Base-by-base conservation (phyloP, 345 rosid species). In the Corymbia maculata region DNA sequence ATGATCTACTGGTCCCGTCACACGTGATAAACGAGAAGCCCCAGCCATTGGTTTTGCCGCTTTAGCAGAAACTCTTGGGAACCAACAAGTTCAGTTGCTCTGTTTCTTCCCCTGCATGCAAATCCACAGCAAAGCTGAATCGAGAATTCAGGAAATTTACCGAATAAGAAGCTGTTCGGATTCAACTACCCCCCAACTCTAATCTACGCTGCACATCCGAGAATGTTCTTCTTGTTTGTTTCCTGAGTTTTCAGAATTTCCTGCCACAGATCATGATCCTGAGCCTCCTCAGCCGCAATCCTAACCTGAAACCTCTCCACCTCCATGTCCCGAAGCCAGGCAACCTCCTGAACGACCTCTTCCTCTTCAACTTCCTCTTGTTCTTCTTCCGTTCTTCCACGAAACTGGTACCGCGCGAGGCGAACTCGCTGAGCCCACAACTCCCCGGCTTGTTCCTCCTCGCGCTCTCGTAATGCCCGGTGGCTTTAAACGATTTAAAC, bases 211-310 rank as follows among this genome's bases (percentile, higher is more conserved):
- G 47, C 47, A 36, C 82, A 75, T 75, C 47, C 9, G 47, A 36
- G 49, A 44, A 14, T 75, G 14, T 42, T 44, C 17, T 16, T 19
- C 82, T 19, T 36, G 82, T 75, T 75, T 36, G 49, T 44, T 75
- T 75, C 84, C 84, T 5, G 6, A 42, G 22, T 75, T 42, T 75
- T 92, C 87, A 90, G 28, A 88, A 70, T 22, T 90, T 79, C 91
- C 88, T 91, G 86, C 92, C 91, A 85, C 93, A 93, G 26, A 94
- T 90, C 92, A 92, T 64, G 86, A 95, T 92, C 92, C 91, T 87
- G 57, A 93, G 86, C 52, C 92, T 70, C 91, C 88, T 92, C 85
- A 92, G 52, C 89, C 93, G 91, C 70, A 91, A 32, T 86, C 90
- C 86, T 85, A 93, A 90, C 88, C 85, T 90, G 47, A 92, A 91